Evolutionary conservation across 2,329 filamentous ascomycete species (phyloP), one percentile per base, ranked within the genome.

Genomic region (Hymenotorrendiella dingleyae): DNA sequence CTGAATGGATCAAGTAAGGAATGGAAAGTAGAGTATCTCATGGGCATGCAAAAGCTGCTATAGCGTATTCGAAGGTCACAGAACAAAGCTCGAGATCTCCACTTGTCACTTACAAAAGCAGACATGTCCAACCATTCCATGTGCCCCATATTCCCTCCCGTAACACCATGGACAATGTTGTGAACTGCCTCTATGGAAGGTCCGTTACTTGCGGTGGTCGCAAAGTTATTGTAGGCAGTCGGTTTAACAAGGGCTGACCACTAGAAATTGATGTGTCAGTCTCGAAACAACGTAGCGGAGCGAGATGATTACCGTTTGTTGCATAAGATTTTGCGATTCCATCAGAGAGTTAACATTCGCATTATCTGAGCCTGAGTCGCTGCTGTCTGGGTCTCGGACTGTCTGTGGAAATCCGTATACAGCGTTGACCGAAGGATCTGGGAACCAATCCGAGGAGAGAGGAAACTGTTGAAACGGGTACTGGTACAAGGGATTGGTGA

Each of bases 41-140:
- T n/a, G n/a, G n/a, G n/a, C n/a, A n/a, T n/a, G n/a, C n/a, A n/a
- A n/a, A n/a, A n/a, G n/a, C n/a, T n/a, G n/a, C n/a, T n/a, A n/a
- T n/a, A n/a, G n/a, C n/a, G n/a, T n/a, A n/a, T n/a, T n/a, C n/a
- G n/a, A n/a, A n/a, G n/a, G n/a, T n/a, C n/a, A n/a, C n/a, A n/a
- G n/a, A n/a, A n/a, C n/a, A n/a, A n/a, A n/a, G n/a, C n/a, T n/a
- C n/a, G n/a, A n/a, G n/a, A n/a, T n/a, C n/a, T n/a, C n/a, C n/a
- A n/a, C n/a, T n/a, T n/a, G n/a, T n/a, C n/a, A n/a, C n/a, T n/a
- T n/a, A n/a, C n/a, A 58, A 87, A 93, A 0, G 82, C 76, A 1
- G 85, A 84, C 53, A 82, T 82, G 12, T 79, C 76, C 22, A 80
- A 77, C 61, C 76, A 83, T 27, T 74, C 76, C 76, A 85, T 83